Base-by-base conservation (phyloP, 1,139 yeast species). In the Nadsonia commutata region DNA sequence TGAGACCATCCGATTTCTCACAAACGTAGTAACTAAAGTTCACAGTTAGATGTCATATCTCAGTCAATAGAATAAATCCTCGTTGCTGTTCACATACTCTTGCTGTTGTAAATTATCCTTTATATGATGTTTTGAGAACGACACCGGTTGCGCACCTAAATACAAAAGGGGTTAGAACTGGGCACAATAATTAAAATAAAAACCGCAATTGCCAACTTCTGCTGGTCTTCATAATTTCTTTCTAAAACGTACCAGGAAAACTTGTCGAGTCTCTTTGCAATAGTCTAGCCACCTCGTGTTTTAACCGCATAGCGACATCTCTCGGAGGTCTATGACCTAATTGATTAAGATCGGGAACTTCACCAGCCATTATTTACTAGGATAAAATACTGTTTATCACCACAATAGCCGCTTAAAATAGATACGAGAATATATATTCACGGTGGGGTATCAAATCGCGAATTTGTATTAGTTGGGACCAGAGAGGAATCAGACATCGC, bases 141-240 rank as follows among this genome's bases (percentile, higher is more conserved):
- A 84, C 1, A 90, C 85, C 0, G 99, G 99, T 62, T 93, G 98
- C 1, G 96, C 80, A 0, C 97, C 97, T 3, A 94, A 88, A 53
- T 84, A n/a, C n/a, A n/a, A n/a, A 84, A 2, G 64, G 21, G 16
- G 5, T 22, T 22, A 22, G 27, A n/a, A n/a, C n/a, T n/a, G n/a
- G n/a, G n/a, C n/a, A n/a, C n/a, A n/a, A n/a, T n/a, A n/a, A n/a
- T n/a, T n/a, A n/a, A n/a, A n/a, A n/a, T n/a, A n/a, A n/a, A n/a
- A n/a, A n/a, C n/a, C n/a, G n/a, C n/a, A n/a, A n/a, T n/a, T n/a
- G n/a, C n/a, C n/a, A n/a, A n/a, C n/a, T n/a, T n/a, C n/a, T n/a
- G n/a, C n/a, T n/a, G n/a, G n/a, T n/a, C n/a, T n/a, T n/a, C n/a
- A n/a, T n/a, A n/a, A n/a, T n/a, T n/a, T n/a, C n/a, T n/a, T 22